phyloP scores from a whole-genome alignment of 2,329 filamentous ascomycete species.

The Furcasterigmium furcatum region DNA sequence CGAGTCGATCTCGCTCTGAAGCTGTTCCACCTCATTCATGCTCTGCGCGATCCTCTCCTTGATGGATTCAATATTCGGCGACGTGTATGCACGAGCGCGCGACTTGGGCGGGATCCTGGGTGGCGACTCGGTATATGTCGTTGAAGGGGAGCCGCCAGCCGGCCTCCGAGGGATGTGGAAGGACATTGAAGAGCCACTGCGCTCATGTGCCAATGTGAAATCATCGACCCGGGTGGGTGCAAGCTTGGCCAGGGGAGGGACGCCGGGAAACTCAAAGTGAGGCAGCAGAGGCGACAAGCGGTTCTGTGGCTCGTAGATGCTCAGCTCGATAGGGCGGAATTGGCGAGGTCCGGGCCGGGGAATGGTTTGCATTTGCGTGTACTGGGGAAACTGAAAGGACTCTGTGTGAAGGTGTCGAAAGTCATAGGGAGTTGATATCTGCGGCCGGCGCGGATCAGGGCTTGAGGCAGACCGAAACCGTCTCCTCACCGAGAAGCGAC shows the following conservation, averaged over 20 bases:
- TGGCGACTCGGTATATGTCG: constrained; percentile 24
- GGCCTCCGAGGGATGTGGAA: constrained; percentile 51
- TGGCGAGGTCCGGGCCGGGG: constrained; percentile 23
- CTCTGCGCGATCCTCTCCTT: constrained; percentile 54
- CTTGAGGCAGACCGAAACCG: constrained; percentile 35
- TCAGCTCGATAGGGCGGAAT: constrained; percentile 55
- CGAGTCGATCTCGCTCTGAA: constrained; percentile 58
- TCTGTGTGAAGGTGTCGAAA: constrained; percentile 56
- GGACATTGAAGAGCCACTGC: constrained; percentile 49
- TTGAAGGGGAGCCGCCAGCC: constrained; percentile 19
- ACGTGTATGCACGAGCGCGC: constrained; percentile 39
- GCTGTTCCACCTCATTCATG: constrained; percentile 54
- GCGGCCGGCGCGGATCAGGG: constrained; percentile 45
- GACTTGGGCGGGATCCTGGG: constrained; percentile 42
- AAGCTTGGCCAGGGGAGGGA: constrained; percentile 31
- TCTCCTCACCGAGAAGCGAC: constrained; percentile 42
- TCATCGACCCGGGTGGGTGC: constrained; percentile 19
- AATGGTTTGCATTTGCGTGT: constrained; percentile 20
- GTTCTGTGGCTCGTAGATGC: constrained; percentile 43
- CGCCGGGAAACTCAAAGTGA: constrained; percentile 39
- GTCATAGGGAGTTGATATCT: constrained; percentile 56
- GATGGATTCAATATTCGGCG: constrained; percentile 46
- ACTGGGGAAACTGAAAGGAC: constrained; percentile 32
- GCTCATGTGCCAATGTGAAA: constrained; percentile 31
- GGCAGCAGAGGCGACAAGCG: constrained; percentile 54